Evolutionary conservation across 805 yeast species (phyloP), one percentile per base, ranked within the genome.

Genomic region (Ogataea thermomethanolica): DNA sequence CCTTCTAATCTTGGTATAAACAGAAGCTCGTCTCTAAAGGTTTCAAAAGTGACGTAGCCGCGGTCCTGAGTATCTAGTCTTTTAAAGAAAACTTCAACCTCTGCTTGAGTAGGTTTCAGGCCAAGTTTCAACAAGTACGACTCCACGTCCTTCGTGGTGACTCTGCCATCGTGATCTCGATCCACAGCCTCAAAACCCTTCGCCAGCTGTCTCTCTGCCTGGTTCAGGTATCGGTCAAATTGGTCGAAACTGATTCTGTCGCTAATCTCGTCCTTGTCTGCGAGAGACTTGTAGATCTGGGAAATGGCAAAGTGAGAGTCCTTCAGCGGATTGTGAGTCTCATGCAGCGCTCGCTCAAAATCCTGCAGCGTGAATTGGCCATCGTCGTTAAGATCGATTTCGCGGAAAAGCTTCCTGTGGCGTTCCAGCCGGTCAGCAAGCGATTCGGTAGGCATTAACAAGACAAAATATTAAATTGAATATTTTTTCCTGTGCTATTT

Each of bases 1-100:
- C 93, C 95, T 45, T 79, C 71, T 14, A 77, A 64, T 36, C 93
- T 68, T 4, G 99, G 99, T 66, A 93, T 81, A 51, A 91, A 76
- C 36, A 90, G 61, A 21, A 91, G 64, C 35, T 86, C 85, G 50
- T 84, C 85, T 49, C 95, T 71, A 76, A 95, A 93, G 52, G 91
- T 91, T 37, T 88, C 88, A 55, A 78, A 86, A 0, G 93, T 80
- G 30, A 91, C 79, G 49, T 70, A 76, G 1, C 93, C 91, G 41
- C 74, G 77, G 33, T 73, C 64, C 44, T 77, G 70, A 26, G 60
- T 61, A 58, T 79, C 89, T 34, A 81, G 57, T 42, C 68, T 72
- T 25, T 67, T 56, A 66, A 82, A 81, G 44, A 87, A 67, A 6
- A 63, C 61, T 41, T 78, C 78, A 27, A 84, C 65, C 47, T 76